Base-by-base conservation (phyloP, 1,139 yeast species). In the Candida sp. region DNA sequence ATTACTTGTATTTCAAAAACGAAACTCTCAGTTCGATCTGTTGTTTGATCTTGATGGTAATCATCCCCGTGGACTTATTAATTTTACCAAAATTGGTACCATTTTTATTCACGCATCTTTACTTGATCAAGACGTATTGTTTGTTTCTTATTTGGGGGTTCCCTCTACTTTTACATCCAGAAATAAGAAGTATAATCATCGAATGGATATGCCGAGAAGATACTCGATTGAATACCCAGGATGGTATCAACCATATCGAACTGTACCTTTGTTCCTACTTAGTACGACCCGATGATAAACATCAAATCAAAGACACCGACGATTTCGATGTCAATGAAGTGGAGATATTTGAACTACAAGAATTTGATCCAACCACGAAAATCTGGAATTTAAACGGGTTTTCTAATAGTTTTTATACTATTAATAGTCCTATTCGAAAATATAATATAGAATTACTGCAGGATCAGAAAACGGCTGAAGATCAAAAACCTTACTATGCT, bases 261-360 rank as follows among this genome's bases (percentile, higher is more conserved):
- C 72, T 51, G 51, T 60, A 36, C 40, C 63, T 48, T 58, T 64
- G 41, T 57, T 66, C 43, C 55, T 60, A 32, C 61, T 69, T 61
- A 5, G 52, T 52, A 5, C 41, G 43, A 7, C 38, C 41, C 2
- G 45, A 50, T 6, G 52, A 53, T 32, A 41, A 41, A 8, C 30
- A 22, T 22, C 41, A 44, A 29, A 21, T 37, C 5, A n/a, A 38
- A 6, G 49, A 46, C n/a, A 33, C 36, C 1, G 36, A 45, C 22
- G 39, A 43, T 12, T 45, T 49, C 25, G 42, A 47, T 19, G 41
- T 54, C 55, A 48, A 70, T 43, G 73, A 75, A 49, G 82, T 84
- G 12, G 89, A 85, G 54, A 75, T 86, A 1, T 89, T 70, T 64
- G 96, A 89, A 57, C 63, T 88, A 34, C 96, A 89, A 52, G 65